These are phyloP conservation scores for Myrmaecium sp. DNA, from an alignment of 2,329 filamentous ascomycete species.

Conservation along the genomic window DNA sequence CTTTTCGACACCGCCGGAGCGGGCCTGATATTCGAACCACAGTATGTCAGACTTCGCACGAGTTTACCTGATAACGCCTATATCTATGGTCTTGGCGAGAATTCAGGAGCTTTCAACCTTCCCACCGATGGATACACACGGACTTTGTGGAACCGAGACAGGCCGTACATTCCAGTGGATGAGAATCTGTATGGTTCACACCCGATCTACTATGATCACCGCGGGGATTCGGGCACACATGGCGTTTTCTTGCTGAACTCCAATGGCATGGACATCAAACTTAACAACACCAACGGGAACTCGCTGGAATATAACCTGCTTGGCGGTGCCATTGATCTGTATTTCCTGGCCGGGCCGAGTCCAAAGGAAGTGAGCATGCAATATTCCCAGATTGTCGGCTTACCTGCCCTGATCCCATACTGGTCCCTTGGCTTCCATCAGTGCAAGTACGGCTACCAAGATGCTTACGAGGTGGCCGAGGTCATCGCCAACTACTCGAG, in stretches of 20 bases:
- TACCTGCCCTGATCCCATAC: conserved; percentile 33
- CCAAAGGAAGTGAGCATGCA: conserved; percentile 31
- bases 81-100: conserved; percentile 66
- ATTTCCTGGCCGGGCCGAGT: conserved; percentile 32
- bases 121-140: conserved; percentile 53
- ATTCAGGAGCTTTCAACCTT: conserved; percentile 52
- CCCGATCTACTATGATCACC: conserved; percentile 60
- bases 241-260: conserved; percentile 19
- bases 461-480: conserved; percentile 48
- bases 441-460: conserved; percentile 34
- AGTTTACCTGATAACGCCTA: conserved; percentile 50
- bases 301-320: conserved; percentile 68
- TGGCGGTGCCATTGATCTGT: conserved; percentile 55
- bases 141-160: conserved; percentile 53
- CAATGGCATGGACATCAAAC: conserved; percentile 51
- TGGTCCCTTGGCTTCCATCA: conserved; percentile 37
- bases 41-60: conserved; percentile 60
- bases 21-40: conserved; percentile 56
- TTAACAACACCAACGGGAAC: conserved; percentile 48
- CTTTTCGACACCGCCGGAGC: conserved; percentile 55
- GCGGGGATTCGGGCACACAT: conserved; percentile 27
- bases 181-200: conserved; percentile 58
- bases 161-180: conserved; percentile 40
- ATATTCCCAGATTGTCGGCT: conserved; percentile 33
- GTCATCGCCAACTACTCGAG: conserved; percentile 50